Conservation (phyloP, 805 yeast genomes). For the Debaryomyces tyrocola region DNA sequence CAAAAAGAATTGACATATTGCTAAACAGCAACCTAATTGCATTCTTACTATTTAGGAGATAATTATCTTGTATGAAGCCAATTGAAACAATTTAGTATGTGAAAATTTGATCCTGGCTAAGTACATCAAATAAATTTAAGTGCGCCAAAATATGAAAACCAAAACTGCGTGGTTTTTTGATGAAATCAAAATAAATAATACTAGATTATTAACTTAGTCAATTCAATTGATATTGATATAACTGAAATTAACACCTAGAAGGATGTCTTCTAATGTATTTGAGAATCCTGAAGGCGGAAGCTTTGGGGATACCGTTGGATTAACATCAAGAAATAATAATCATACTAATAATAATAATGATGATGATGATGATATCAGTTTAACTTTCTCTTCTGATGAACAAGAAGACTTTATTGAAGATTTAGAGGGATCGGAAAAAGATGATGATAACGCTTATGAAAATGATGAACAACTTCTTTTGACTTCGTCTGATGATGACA, state of each 20-base stretch:
- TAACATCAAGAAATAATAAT: not conserved
- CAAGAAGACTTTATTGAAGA: constrained; percentile 9
- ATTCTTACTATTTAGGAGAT: not conserved
- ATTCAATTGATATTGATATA: not conserved
- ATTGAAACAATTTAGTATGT: too few relatives aligned
- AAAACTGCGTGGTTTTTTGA: too few relatives aligned
- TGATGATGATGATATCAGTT: constrained; percentile 8
- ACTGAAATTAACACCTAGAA: not conserved
- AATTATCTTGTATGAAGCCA: too few relatives aligned
- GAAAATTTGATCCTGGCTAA: too few relatives aligned
- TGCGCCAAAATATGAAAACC: too few relatives aligned
- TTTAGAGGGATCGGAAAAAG: constrained; percentile 4
- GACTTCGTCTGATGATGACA: constrained; percentile 22
- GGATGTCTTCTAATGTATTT: constrained; percentile 22
- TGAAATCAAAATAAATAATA: not conserved
- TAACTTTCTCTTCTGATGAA: constrained; percentile 10
- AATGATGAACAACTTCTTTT: constrained; percentile 18
- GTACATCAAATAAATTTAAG: too few relatives aligned
- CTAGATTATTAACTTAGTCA: not conserved
- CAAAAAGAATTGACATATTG: not conserved
- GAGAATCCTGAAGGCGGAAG: constrained; percentile 14
- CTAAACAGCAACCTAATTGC: not conserved
- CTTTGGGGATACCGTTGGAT: not conserved
- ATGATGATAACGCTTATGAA: constrained; percentile 16
- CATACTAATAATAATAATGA: too few relatives aligned